These are phyloP conservation scores for Sporothrix globosa DNA, from an alignment of 2,329 filamentous ascomycete species.

Conservation along the genomic window DNA sequence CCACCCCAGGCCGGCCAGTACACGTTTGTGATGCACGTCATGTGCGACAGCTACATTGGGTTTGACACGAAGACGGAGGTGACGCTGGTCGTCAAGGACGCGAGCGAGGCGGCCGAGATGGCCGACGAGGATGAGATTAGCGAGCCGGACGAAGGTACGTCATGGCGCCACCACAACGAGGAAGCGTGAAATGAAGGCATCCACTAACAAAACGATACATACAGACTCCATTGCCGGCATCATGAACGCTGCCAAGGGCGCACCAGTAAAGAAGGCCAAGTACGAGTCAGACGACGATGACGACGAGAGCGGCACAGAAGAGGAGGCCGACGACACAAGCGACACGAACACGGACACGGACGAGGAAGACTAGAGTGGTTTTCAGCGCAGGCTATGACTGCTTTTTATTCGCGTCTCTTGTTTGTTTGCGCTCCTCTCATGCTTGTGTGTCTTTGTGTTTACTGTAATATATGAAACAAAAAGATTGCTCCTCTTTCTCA, in stretches of 20 bases:
- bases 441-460: neutral
- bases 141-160: conserved; percentile 94
- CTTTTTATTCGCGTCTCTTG: neutral
- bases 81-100: conserved; percentile 84
- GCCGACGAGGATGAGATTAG: conserved; percentile 92
- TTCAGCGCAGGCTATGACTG: neutral
- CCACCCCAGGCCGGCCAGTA: conserved; percentile 91
- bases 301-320: conserved; percentile 83
- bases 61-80: conserved; percentile 93
- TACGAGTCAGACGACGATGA: conserved; percentile 51
- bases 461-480: conserved; percentile 17
- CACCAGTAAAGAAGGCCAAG: conserved; percentile 58
- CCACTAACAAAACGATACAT: conserved; percentile 26
- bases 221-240: conserved; percentile 86
- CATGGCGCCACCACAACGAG: conserved; percentile 32
- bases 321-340: conserved; percentile 67
- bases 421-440: neutral
- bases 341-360: conserved; percentile 72
- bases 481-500: neutral
- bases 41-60: conserved; percentile 94
- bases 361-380: conserved; percentile 53
- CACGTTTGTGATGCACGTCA: conserved; percentile 89
- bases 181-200: conserved; percentile 33
- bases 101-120: conserved; percentile 78
- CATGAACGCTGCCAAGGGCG: conserved; percentile 84